phyloP scores from a whole-genome alignment of 371 early-diverging fungal genomes.

The Choanephora cucurbitarum region DNA sequence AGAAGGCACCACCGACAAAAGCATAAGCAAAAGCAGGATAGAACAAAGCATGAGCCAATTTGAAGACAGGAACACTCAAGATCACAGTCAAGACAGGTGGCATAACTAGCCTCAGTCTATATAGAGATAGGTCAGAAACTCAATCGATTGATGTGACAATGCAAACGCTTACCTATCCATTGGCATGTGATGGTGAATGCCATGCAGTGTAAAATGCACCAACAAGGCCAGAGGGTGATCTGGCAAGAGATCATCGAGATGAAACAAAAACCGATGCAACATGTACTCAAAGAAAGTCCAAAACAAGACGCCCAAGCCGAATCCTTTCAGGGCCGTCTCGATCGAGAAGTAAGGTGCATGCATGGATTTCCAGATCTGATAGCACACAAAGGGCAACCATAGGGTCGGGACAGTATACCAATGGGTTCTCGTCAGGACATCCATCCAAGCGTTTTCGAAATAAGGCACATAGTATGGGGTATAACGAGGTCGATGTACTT shows the following conservation, averaged over 20 bases:
- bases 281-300: constrained; percentile 86
- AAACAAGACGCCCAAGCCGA: constrained; percentile 66
- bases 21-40: constrained; percentile 56
- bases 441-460: constrained; percentile 73
- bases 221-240: constrained; percentile 75
- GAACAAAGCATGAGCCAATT: constrained; percentile 55
- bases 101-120: constrained; percentile 90
- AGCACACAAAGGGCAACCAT: constrained; percentile 80
- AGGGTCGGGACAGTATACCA: constrained; percentile 91
- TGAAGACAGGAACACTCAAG: constrained; percentile 65
- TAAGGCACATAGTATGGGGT: constrained; percentile 65
- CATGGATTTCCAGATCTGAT: constrained; percentile 39
- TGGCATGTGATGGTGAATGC: constrained; percentile 94
- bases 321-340: constrained; percentile 23
- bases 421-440: constrained; percentile 82
- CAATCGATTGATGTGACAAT: too few species aligned
- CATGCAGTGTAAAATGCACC: constrained; percentile 89
- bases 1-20: constrained; percentile 71
- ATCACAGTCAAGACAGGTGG: constrained; percentile 86
- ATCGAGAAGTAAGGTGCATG: neutral
- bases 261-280: constrained; percentile 92
- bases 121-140: too few species aligned
- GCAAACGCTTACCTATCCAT: constrained; percentile 84
- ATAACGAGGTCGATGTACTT: constrained; percentile 87
- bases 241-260: constrained; percentile 85